Evolutionary conservation across 176 grass and related monocot species (phyloP).

Genomic region (Bolboschoenus planiculmis): DNA sequence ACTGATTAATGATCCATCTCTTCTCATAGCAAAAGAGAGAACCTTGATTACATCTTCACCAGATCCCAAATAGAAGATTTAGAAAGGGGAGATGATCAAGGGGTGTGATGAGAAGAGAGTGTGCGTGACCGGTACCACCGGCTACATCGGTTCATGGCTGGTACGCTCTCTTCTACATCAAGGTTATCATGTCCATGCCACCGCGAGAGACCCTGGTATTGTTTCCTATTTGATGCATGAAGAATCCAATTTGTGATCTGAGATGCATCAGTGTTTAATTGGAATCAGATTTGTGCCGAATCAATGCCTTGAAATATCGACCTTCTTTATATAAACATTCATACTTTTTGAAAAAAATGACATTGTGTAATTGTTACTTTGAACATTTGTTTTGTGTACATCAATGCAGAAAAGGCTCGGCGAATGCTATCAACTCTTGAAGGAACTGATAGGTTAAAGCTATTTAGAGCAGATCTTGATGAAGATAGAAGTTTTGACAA

Average conservation of each 20-base stretch:
- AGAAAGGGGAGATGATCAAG: neutral
- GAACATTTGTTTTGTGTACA: neutral
- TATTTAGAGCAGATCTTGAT: constrained; percentile 69
- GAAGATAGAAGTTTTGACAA: constrained; percentile 75
- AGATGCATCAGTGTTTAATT: too few species aligned
- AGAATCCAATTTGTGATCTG: too few species aligned
- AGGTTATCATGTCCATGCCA: constrained; percentile 69
- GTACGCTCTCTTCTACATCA: constrained; percentile 51
- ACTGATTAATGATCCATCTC: neutral
- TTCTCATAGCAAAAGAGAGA: neutral
- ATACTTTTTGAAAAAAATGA: neutral
- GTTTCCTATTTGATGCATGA: neutral
- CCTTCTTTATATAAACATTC: neutral
- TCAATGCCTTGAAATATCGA: neutral
- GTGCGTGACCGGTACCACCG: constrained; percentile 75
- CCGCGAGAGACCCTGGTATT: constrained; percentile 55
- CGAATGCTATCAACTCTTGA: constrained; percentile 30
- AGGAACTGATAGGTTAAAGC: constrained; percentile 22
- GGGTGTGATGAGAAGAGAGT: constrained; percentile 18
- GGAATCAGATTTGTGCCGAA: neutral
- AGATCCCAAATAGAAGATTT: neutral
- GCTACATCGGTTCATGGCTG: constrained; percentile 83
- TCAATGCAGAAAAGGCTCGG: constrained; percentile 47
- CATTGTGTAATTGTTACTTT: neutral
- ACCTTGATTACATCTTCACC: neutral